Evolutionary conservation across 305 asterid species (phyloP).

Genomic region (Solanum chacoense): DNA sequence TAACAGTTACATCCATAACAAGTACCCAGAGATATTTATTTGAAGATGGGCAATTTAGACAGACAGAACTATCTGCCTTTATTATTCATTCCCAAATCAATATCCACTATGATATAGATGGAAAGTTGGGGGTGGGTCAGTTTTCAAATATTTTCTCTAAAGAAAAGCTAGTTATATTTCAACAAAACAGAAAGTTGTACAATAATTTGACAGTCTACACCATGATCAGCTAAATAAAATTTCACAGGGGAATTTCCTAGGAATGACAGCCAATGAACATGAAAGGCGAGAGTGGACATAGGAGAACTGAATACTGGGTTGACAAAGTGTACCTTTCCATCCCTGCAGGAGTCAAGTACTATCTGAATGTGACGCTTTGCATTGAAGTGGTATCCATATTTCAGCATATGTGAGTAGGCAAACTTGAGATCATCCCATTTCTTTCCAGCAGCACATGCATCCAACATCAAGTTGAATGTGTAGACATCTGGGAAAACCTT

Average conservation of each 20-base stretch:
- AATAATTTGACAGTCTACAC: background rate
- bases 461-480: slow-evolving; percentile 79
- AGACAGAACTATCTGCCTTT: background rate
- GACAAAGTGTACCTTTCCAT: slow-evolving; percentile 62
- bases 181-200: background rate
- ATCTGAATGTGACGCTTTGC: slow-evolving; percentile 67
- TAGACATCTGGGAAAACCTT: slow-evolving; percentile 67
- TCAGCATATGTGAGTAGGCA: slow-evolving; percentile 56
- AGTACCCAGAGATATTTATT: background rate
- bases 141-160: background rate
- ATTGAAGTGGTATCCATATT: slow-evolving; percentile 65
- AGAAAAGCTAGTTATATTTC: background rate
- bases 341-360: slow-evolving; percentile 46
- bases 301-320: background rate
- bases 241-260: background rate
- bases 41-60: background rate
- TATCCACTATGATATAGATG: background rate
- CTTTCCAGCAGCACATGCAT: slow-evolving; percentile 43
- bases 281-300: background rate
- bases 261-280: background rate
- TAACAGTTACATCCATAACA: background rate
- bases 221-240: background rate
- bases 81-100: background rate
- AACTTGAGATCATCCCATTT: slow-evolving; percentile 85
- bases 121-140: background rate